Base-by-base conservation (phyloP, 345 rosid genomes). In the Eutrema heterophyllum region DNA sequence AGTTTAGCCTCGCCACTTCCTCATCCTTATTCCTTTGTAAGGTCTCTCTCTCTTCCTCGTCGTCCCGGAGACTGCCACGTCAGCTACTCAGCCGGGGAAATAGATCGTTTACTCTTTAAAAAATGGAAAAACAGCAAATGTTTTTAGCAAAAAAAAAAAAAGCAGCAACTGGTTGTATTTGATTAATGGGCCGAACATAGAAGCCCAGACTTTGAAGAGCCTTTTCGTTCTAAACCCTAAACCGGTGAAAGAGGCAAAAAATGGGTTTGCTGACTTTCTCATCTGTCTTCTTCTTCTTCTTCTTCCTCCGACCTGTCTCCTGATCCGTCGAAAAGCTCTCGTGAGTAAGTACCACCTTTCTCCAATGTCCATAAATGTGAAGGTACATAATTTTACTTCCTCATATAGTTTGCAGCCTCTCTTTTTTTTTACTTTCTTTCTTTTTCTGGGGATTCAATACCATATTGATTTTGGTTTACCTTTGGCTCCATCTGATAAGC, bases 1-100 rank as follows among this genome's bases (percentile, higher is more conserved):
- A 95, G 71, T 95, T 95, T 5, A 95, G 81, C 84, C 96, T 85
- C 30, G 98, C 99, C 99, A 95, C 88, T 95, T 95, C 80, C 99
- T 84, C 99, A 95, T 95, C 92, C 99, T 87, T 73, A 95, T 95
- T 58, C 99, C 99, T 74, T 95, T 95, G 78, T 84, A 95, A 2
- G 81, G 85, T 71, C 88, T 81, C 60, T 84, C 92, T 76, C 80
- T 72, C 66, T 84, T 83, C 68, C 85, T 78, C 43, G 64, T 81
- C 54, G 45, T 73, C 49, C 73, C 76, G 66, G 55, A 38, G 29
- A 57, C 50, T 46, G 75, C 81, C 62, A 69, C 83, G 52, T 71
- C 48, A 62, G 75, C 79, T 53, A 29, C 82, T 61, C 70, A 76
- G 58, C 83, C 87, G 67, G n/a, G n/a, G n/a, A n/a, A n/a, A n/a